phyloP scores from a whole-genome alignment of 768 basidiomycete genomes.

The Suillus discolor region DNA sequence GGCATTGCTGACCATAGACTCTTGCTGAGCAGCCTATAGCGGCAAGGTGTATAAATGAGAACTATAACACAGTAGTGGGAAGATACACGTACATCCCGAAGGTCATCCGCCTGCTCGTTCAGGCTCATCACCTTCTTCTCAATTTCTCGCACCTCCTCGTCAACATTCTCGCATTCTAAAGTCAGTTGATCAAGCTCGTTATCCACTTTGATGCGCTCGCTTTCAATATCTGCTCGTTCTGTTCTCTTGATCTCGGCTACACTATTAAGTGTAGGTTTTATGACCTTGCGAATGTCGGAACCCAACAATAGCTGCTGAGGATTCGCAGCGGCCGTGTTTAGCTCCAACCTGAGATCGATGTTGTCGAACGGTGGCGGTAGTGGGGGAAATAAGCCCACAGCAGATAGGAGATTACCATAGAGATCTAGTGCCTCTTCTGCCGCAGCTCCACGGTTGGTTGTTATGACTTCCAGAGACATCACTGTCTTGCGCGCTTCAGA shows the following conservation, averaged over 20 bases:
- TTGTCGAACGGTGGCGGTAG: constrained; percentile 70
- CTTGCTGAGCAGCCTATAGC: constrained; percentile 73
- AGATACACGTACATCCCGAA: constrained; percentile 66
- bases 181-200: constrained; percentile 80
- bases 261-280: constrained; percentile 76
- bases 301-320: constrained; percentile 69
- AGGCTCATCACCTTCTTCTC: constrained; percentile 72
- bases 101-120: constrained; percentile 77
- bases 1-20: constrained; percentile 63
- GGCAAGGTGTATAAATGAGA: neutral
- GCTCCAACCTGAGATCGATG: constrained; percentile 76
- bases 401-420: constrained; percentile 75
- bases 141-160: constrained; percentile 73
- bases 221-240: constrained; percentile 71
- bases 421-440: constrained; percentile 82
- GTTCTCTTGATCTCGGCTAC: constrained; percentile 73
- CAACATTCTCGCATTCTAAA: constrained; percentile 77
- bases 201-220: constrained; percentile 77
- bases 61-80: neutral
- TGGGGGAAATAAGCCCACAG: constrained; percentile 77
- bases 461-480: constrained; percentile 81
- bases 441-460: constrained; percentile 75
- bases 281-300: constrained; percentile 66
- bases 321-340: constrained; percentile 77
- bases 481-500: constrained; percentile 70